Base-by-base conservation (phyloP, 805 yeast genomes). In the Lachancea thermotolerans region DNA sequence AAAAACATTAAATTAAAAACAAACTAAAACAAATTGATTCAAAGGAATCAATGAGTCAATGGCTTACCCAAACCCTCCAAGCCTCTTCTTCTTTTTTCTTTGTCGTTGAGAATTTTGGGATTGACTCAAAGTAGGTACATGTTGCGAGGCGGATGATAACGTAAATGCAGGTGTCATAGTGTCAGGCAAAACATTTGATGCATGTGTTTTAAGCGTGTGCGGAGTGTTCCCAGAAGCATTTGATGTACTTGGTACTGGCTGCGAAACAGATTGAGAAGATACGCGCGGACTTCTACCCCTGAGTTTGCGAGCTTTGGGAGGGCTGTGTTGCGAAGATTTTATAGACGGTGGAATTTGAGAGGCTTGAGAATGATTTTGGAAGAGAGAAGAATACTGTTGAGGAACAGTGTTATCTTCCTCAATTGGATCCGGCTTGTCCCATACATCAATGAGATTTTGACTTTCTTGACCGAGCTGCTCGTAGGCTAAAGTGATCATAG, bases 1-100 rank as follows among this genome's bases (percentile, higher is more conserved):
- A 21, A 21, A 21, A 21, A 4, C 25, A 21, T 21, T 21, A 21
- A 30, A 30, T 14, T 5, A 12, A 4, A 4, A 8, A 14, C 8
- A 30, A 14, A 30, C 33, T n/a, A n/a, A n/a, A n/a, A n/a, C n/a
- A n/a, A n/a, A n/a, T n/a, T n/a, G n/a, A n/a, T n/a, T n/a, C n/a
- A n/a, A n/a, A n/a, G 33, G 14, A 30, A 4, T 12, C 5, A 12
- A 30, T 3, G 14, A 17, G 15, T 18, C 15, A 21, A 5, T 11
- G 14, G 11, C 14, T 21, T 54, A 75, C 25, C 71, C 73, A 59
- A 77, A 76, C 3, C 81, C 81, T 12, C 78, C 70, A 46, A 70
- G 67, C 50, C 67, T 70, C 56, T 70, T 73, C 64, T 71, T 74
- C 53, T 64, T 68, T 53, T 61, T 65, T 46, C 58, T 62, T 4